phyloP scores from a whole-genome alignment of 2,329 filamentous ascomycete species.

The Pleurostoma richardsiae region DNA sequence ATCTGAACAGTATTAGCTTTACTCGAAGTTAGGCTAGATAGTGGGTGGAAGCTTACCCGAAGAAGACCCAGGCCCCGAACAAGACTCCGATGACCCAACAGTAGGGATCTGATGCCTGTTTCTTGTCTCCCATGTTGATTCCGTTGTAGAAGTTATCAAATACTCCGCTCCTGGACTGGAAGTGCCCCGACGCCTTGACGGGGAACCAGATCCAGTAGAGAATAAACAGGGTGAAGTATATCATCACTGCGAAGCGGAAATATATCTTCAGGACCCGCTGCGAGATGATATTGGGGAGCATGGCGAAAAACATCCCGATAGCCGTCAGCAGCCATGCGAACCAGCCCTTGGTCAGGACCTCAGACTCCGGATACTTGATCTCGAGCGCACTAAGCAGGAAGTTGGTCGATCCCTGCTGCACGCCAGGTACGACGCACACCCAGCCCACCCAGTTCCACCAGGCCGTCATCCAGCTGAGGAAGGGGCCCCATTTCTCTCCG shows the following conservation, averaged over 20 bases:
- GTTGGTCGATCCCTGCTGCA: slow-evolving; percentile 31
- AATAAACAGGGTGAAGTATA: slow-evolving; percentile 26
- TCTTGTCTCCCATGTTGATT: slow-evolving; percentile 25
- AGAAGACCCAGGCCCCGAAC: slow-evolving; percentile 29
- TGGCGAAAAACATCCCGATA: slow-evolving; percentile 27
- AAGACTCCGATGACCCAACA: slow-evolving; percentile 28
- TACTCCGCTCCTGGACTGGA: slow-evolving; percentile 23
- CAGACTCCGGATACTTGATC: slow-evolving; percentile 26
- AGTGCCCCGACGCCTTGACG: slow-evolving; percentile 22
- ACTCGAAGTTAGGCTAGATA: too few species aligned
- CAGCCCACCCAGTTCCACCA: slow-evolving; percentile 33
- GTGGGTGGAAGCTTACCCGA: slow-evolving; percentile 11
- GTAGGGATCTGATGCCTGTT: slow-evolving; percentile 27
- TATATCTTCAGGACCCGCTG: slow-evolving; percentile 25
- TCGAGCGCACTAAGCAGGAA: slow-evolving; percentile 31
- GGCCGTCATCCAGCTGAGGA: slow-evolving; percentile 32
- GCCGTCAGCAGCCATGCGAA: slow-evolving; percentile 28
- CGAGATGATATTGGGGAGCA: slow-evolving; percentile 27
- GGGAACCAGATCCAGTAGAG: slow-evolving; percentile 34
- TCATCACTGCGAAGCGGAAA: slow-evolving; percentile 28
- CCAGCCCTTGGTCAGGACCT: slow-evolving; percentile 26
- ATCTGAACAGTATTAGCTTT: too few species aligned
- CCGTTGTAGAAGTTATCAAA: slow-evolving; percentile 31
- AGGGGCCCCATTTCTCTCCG: slow-evolving; percentile 26
- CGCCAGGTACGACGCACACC: slow-evolving; percentile 29